phyloP scores from a whole-genome alignment of 1,139 yeast genomes.

The Schwanniomyces etchellsii region DNA sequence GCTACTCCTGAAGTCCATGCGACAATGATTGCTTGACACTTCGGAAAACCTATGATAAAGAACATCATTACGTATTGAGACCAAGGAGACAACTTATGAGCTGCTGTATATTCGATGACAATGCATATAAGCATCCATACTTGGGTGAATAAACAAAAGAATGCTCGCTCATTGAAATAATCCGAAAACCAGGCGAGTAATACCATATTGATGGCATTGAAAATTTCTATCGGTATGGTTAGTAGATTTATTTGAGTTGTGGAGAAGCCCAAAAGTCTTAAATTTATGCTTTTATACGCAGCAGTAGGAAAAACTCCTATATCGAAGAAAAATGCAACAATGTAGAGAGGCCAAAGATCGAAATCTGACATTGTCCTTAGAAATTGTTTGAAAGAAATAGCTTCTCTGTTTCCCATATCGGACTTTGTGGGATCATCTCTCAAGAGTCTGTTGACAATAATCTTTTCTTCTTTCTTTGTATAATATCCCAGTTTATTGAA shows the following conservation, averaged over 20 bases:
- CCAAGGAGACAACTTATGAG: background rate
- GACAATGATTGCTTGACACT: slow-evolving; percentile 13
- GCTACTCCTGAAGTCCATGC: slow-evolving; percentile 52
- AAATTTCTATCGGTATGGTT: slow-evolving; percentile 37
- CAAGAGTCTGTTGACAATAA: slow-evolving; percentile 26
- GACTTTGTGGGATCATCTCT: slow-evolving; percentile 29
- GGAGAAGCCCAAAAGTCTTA: slow-evolving; percentile 44
- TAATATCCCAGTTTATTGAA: background rate
- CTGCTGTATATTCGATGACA: background rate
- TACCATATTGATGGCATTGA: slow-evolving; percentile 34
- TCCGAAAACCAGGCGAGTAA: slow-evolving; percentile 36
- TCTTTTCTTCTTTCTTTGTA: slow-evolving; percentile 9
- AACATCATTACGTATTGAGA: background rate
- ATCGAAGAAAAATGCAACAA: slow-evolving; percentile 39
- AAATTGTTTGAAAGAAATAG: slow-evolving; percentile 16
- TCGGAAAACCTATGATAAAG: background rate
- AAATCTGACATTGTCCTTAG: slow-evolving; percentile 28
- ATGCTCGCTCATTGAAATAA: slow-evolving; percentile 28
- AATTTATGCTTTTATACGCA: slow-evolving; percentile 41
- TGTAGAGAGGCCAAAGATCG: slow-evolving; percentile 49
- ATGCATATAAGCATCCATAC: slow-evolving; percentile 32
- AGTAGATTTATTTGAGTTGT: slow-evolving; percentile 44
- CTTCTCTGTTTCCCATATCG: slow-evolving; percentile 27
- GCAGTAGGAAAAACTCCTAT: slow-evolving; percentile 34
- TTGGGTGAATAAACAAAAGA: slow-evolving; percentile 28